These are phyloP conservation scores for Candida golubevii DNA, from an alignment of 805 yeast species.

Conservation along the genomic window DNA sequence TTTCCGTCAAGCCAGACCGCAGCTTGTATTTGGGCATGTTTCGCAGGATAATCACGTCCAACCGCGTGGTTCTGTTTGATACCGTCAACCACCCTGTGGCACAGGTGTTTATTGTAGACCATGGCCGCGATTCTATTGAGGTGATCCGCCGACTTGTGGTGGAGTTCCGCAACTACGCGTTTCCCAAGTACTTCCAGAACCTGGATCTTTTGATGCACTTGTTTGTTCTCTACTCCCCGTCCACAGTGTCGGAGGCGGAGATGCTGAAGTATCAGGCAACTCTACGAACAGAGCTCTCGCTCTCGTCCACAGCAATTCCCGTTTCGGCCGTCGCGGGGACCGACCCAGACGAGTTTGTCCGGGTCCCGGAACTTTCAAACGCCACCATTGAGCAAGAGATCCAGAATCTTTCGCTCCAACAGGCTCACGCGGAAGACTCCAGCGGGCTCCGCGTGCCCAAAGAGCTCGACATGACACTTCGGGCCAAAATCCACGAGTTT, in stretches of 20 bases:
- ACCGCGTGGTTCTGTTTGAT: conserved; percentile 70
- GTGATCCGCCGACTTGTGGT: conserved; percentile 56
- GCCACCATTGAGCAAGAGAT: conserved; percentile 49
- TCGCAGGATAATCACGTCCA: conserved; percentile 54
- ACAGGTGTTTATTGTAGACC: conserved; percentile 63
- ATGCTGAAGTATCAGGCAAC: conserved; percentile 27
- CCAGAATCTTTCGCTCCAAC: conserved; percentile 32
- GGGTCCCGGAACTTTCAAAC: conserved; percentile 23
- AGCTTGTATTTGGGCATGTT: conserved; percentile 54
- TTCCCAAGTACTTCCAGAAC: conserved; percentile 63
- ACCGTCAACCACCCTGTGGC: conserved; percentile 83
- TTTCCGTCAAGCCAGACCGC: conserved; percentile 10
- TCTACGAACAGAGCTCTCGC: conserved; percentile 24
- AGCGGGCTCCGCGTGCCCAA: conserved; percentile 25
- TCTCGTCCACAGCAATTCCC: conserved; percentile 24
- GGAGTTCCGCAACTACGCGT: conserved; percentile 43
- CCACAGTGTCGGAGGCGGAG: conserved; percentile 25
- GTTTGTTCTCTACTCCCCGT: conserved; percentile 28
- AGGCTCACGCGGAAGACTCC: neutral
- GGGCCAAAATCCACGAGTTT: conserved; percentile 42
- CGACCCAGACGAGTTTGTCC: neutral
- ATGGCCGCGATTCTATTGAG: conserved; percentile 45
- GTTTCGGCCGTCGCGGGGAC: conserved; percentile 24
- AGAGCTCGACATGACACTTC: conserved; percentile 37
- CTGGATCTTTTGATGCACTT: conserved; percentile 53